Evolutionary conservation across 108 stramenopile genomes (phyloP), one percentile per base, ranked within the genome.

Genomic region (Pseudonitzschia multiseries): DNA sequence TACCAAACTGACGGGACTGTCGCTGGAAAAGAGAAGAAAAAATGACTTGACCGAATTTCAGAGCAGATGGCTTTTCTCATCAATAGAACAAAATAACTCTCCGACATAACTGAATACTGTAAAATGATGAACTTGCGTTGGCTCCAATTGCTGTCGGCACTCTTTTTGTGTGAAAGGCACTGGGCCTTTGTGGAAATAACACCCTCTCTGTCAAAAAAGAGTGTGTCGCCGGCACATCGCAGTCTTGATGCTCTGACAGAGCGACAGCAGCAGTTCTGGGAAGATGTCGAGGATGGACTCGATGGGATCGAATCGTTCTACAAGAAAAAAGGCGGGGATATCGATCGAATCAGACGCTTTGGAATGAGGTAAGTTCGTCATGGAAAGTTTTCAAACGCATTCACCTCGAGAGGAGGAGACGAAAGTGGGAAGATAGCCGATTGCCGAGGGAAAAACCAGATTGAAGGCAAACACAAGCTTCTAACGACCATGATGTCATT

Each of bases 241-340:
- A 44, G 50, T 31, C 65, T 69, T 8, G 6, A 78, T 78, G 81
- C 68, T 31, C 72, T 93, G 21, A 86, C 92, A 0, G 86, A 87
- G 66, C 85, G 92, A 31, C 93, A 93, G 68, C 70, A 85, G 70
- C 93, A 93, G 70, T 93, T 93, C 69, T 93, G 93, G 93, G 88
- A 91, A 71, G 93, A 93, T 56, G 93, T 93, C 10, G 87, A 89
- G 64, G 69, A 83, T 20, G 93, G 93, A 10, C 75, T 93, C n/a
- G 73, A 79, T 53, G 89, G 83, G 22, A 81, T 93, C 21, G 88
- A 85, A 76, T 76, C 67, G 5, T 89, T 82, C 65, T 93, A 89
- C 52, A 78, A 82, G 68, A 20, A 65, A 18, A 79, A 85, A 52
- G 86, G 83, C 2, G 81, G 79, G 53, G 65, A 81, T 17, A 84